These are phyloP conservation scores for Colletotrichum somersetense DNA, from an alignment of 2,329 filamentous ascomycete genomes.

Conservation along the genomic window DNA sequence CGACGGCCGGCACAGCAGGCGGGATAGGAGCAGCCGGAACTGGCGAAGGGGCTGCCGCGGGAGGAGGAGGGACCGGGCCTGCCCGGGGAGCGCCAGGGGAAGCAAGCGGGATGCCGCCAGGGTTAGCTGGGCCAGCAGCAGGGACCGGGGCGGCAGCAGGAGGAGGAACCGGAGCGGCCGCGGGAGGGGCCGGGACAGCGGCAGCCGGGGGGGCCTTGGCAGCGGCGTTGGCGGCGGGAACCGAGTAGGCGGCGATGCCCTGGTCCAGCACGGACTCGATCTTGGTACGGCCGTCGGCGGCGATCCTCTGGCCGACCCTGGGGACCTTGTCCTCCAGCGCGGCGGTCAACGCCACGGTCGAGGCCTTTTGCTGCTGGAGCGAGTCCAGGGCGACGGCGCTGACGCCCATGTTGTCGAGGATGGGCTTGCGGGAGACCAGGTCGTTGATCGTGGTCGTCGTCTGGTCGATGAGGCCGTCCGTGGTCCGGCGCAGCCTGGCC, in stretches of 20 bases:
- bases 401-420: slow-evolving; percentile 47
- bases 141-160: slow-evolving; percentile 1
- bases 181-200: not conserved
- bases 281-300: slow-evolving; percentile 44
- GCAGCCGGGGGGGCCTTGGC: slow-evolving; percentile 14
- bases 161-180: not conserved
- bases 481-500: slow-evolving; percentile 43
- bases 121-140: slow-evolving; percentile 3
- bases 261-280: slow-evolving; percentile 44
- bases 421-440: slow-evolving; percentile 45
- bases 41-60: not conserved
- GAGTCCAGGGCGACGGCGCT: slow-evolving; percentile 44
- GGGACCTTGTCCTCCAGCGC: slow-evolving; percentile 47
- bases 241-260: slow-evolving; percentile 43
- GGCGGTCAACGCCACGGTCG: slow-evolving; percentile 43
- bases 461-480: slow-evolving; percentile 42
- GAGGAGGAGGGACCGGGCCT: not conserved
- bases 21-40: slow-evolving; percentile 4
- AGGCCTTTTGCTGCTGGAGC: slow-evolving; percentile 45
- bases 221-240: slow-evolving; percentile 15
- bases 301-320: slow-evolving; percentile 46
- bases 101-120: not conserved
- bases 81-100: slow-evolving; percentile 4
- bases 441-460: slow-evolving; percentile 44
- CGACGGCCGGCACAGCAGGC: slow-evolving; percentile 6